Conservation (phyloP, 176 grass and related monocot species). For the Oryza brachyantha region DNA sequence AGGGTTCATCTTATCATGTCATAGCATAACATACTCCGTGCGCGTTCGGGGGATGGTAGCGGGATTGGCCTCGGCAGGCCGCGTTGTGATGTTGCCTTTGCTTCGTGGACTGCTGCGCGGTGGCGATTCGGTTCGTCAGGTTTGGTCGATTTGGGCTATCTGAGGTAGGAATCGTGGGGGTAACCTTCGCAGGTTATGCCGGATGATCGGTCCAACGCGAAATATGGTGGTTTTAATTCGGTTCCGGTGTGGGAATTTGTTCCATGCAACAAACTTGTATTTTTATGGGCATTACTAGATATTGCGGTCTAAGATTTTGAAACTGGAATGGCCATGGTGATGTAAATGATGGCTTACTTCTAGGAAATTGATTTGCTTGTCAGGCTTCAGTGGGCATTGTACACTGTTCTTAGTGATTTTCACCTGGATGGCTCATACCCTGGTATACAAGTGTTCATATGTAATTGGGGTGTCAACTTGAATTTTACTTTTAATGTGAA, state of each 20-base stretch:
- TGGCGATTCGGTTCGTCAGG: background rate
- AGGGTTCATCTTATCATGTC: slow-evolving; percentile 26
- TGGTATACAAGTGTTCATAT: background rate
- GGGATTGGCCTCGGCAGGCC: too few relatives aligned
- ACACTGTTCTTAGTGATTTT: background rate
- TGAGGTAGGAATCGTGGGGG: background rate
- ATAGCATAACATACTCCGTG: background rate
- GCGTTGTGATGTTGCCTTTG: background rate
- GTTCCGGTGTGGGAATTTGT: slow-evolving; percentile 9
- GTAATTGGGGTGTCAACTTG: background rate
- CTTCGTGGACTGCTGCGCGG: background rate
- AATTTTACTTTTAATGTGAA: background rate
- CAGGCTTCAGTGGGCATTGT: background rate
- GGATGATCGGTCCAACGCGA: background rate
- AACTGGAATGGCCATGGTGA: background rate
- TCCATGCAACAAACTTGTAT: background rate
- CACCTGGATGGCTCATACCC: background rate
- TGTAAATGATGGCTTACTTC: background rate
- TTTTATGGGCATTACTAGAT: background rate
- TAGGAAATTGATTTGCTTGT: background rate
- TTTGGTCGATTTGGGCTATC: slow-evolving; percentile 20
- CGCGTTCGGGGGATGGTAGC: background rate
- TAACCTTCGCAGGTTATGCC: background rate
- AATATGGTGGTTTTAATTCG: background rate
- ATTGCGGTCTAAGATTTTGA: background rate